These are phyloP conservation scores for Gastrodia elata DNA, from an alignment of 106 monocot species.

Conservation along the genomic window DNA sequence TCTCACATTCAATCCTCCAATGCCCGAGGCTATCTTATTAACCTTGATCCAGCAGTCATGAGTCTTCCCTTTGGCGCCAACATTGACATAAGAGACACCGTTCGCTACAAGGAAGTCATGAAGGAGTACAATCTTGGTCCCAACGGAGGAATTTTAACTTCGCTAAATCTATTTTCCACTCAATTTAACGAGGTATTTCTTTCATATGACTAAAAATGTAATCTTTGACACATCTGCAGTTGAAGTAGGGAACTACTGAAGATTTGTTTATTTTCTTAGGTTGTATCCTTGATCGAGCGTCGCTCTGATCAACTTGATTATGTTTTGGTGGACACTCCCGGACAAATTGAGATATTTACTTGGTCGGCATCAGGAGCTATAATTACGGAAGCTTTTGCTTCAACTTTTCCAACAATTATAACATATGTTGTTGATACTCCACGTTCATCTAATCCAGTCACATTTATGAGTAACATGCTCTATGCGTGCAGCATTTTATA, in stretches of 20 bases:
- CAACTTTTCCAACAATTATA: constrained; percentile 87
- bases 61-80: constrained; percentile 86
- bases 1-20: constrained; percentile 54
- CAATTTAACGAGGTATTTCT: constrained; percentile 73
- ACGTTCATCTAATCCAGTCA: constrained; percentile 68
- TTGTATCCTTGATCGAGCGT: constrained; percentile 71
- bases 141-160: constrained; percentile 93
- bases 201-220: neutral
- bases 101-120: constrained; percentile 95
- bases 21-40: constrained; percentile 73
- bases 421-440: constrained; percentile 96
- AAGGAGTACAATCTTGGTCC: constrained; percentile 96
- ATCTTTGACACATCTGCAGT: neutral
- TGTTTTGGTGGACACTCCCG: constrained; percentile 93
- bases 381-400: constrained; percentile 93
- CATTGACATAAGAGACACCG: constrained; percentile 91
- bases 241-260: neutral
- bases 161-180: constrained; percentile 76
- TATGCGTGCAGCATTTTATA: constrained; percentile 99
- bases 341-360: constrained; percentile 98
- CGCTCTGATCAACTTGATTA: constrained; percentile 91
- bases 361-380: constrained; percentile 99
- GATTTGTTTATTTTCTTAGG: constrained; percentile 34
- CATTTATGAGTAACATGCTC: constrained; percentile 99
- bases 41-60: constrained; percentile 94